Evolutionary conservation across 2,329 filamentous ascomycete genomes (phyloP), one percentile per base, ranked within the genome.

Genomic region (Corinectria fuckeliana): DNA sequence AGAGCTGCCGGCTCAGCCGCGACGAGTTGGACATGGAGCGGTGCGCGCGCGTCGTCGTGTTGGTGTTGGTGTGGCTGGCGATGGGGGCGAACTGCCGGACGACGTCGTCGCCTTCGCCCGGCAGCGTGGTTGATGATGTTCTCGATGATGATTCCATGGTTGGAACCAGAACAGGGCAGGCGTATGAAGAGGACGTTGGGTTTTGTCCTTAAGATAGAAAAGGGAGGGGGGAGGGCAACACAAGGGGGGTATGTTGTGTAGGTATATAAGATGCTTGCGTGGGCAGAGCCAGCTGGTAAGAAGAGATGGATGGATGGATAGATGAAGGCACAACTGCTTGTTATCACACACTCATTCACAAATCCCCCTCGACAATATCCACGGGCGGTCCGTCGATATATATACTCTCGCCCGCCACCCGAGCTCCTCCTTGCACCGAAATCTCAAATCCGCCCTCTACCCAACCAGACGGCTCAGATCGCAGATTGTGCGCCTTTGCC

Each of bases 21-120:
- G 60, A 47, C 10, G 57, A 59, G 25, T 58, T 56, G 30, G 71
- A 70, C 21, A 69, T 60, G 13, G 71, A 72, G 30, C 63, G 58
- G 16, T 66, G 71, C 23, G 63, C 56, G 7, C 63, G 62, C 34
- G 54, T 58, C n/a, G n/a, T n/a, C n/a, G n/a, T n/a, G 50, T 51
- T 50, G 47, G 60, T 50, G 13, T n/a, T 66, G 13, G 59, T 55
- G 48, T 59, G 60, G 9, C 61, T 69, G 52, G 67, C 63, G 48
- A 70, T 65, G 26, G 68, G 68, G 4, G 67, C 67, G 13, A 69
- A 71, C 25, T 50, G 32, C n/a, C 18, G 52, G 23, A n/a, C 9
- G 23, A 10, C 44, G 25, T 57, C 53, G 14, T 50, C 32, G 30
- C 28, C n/a, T 25, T 58, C 51, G 4, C 32, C 32, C 6, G 56